A percentile compares a stretch with the other conserved stretches of the same genome.
phyloP scores from a whole-genome alignment of 352 stramenopile genomes.

The Albugo laibachii region DNA sequence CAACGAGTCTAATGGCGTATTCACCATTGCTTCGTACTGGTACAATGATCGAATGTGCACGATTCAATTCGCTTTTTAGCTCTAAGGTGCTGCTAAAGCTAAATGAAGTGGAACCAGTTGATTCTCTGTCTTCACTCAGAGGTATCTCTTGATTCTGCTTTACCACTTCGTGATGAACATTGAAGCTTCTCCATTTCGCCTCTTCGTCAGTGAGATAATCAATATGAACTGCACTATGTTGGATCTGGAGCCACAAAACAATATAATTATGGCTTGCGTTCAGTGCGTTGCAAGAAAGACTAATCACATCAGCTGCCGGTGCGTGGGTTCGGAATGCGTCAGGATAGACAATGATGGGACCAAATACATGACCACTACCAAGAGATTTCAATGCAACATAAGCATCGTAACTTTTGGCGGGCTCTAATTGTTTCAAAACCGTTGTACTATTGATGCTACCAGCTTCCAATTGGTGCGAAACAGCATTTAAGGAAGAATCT shows the following conservation, averaged over 20 bases:
- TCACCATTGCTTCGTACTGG: conserved; percentile 21
- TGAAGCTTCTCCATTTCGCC: too few species aligned
- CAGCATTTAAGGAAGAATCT: too few species aligned
- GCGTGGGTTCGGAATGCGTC: conserved; percentile 28
- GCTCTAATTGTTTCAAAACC: background rate
- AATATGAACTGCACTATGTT: background rate
- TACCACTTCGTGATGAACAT: too few species aligned
- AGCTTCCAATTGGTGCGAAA: too few species aligned
- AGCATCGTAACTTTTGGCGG: conserved; percentile 38
- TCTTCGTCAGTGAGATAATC: background rate
- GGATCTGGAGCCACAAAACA: background rate
- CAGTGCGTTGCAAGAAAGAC: background rate
- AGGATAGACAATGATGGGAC: conserved; percentile 11
- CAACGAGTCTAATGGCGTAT: conserved; percentile 2
- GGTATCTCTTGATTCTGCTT: too few species aligned
- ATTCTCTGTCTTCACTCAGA: too few species aligned
- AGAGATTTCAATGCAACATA: conserved; percentile 30
- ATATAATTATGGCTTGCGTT: background rate
- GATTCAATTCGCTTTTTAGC: too few species aligned
- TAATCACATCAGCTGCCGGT: conserved; percentile 19
- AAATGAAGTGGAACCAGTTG: too few species aligned
- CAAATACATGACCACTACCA: conserved; percentile 27
- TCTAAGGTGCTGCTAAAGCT: too few species aligned
- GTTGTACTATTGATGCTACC: too few species aligned
- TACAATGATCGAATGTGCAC: too few species aligned